Percentiles rank a stretch among this genome's conserved stretches.
phyloP scores from a whole-genome alignment of 805 yeast genomes.

The Wickerhamiella galacta region DNA sequence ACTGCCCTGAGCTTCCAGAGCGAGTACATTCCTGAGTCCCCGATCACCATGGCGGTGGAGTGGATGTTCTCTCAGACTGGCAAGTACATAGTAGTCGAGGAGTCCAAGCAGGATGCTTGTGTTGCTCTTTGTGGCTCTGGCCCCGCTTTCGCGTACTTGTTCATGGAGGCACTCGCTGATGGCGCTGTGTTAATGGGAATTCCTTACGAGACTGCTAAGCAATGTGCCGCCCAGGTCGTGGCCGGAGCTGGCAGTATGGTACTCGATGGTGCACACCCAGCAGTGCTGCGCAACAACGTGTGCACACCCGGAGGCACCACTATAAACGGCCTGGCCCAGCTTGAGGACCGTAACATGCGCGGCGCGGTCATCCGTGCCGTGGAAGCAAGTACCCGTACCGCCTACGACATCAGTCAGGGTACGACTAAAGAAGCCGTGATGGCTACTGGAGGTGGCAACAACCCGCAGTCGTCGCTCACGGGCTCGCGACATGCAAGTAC shows the following conservation, averaged over 20 bases:
- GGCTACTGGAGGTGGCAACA: conserved; percentile 4
- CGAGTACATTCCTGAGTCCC: conserved; percentile 17
- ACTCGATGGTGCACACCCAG: conserved; percentile 70
- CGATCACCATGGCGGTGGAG: conserved; percentile 20
- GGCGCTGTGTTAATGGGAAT: conserved; percentile 92
- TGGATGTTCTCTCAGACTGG: conserved; percentile 30
- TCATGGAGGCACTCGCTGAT: conserved; percentile 84
- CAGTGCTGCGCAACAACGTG: conserved; percentile 67
- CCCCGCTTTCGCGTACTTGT: conserved; percentile 79
- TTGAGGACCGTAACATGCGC: conserved; percentile 86
- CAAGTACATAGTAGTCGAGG: conserved; percentile 30
- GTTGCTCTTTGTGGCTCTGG: conserved; percentile 93
- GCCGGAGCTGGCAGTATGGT: conserved; percentile 92
- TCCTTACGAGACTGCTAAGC: conserved; percentile 65
- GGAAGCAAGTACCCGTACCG: conserved; percentile 79
- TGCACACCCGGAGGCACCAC: conserved; percentile 98
- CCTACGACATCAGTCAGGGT: conserved; percentile 20
- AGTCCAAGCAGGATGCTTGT: conserved; percentile 90
- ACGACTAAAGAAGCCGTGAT: conserved; percentile 4
- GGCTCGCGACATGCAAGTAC: conserved; percentile 12
- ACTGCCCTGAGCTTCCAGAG: conserved; percentile 79
- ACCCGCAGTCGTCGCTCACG: conserved; percentile 5
- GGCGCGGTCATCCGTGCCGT: conserved; percentile 77
- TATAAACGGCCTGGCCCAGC: conserved; percentile 78
- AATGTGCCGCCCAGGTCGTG: conserved; percentile 83